Evolutionary conservation across 2,329 filamentous ascomycete species (phyloP).

Genomic region (Colletotrichum lentis): DNA sequence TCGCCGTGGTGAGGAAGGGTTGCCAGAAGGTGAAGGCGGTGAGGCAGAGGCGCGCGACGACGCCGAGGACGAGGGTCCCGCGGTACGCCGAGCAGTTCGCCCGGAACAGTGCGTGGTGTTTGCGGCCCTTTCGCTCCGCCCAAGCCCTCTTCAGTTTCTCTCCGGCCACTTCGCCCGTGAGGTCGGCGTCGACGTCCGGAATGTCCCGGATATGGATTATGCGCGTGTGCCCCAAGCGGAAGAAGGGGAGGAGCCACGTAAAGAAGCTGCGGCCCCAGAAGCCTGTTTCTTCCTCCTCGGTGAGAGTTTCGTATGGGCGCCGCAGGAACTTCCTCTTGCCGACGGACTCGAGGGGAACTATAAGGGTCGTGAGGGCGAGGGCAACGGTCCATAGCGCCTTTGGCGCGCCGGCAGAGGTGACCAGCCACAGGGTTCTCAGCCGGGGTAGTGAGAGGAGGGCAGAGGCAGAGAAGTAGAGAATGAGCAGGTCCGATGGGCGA

Average conservation of each 20-base stretch:
- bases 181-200: conserved; percentile 39
- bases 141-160: not conserved
- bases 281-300: conserved; percentile 39
- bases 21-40: conserved; percentile 56
- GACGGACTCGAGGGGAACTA: conserved; percentile 39
- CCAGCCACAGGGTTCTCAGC: conserved; percentile 7
- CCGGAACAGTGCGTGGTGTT: conserved; percentile 5
- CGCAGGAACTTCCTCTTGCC: conserved; percentile 36
- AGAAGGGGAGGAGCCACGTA: conserved; percentile 39
- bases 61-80: conserved; percentile 44
- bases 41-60: conserved; percentile 50
- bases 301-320: conserved; percentile 18
- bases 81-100: conserved; percentile 39
- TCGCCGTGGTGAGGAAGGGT: conserved; percentile 53
- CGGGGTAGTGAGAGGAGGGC: not conserved
- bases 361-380: not conserved
- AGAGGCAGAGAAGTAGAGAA: conserved; percentile 17
- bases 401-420: not conserved
- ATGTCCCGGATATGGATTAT: conserved; percentile 40
- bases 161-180: conserved; percentile 11
- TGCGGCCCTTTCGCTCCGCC: conserved; percentile 8
- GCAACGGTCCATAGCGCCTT: conserved; percentile 12
- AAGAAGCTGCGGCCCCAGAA: conserved; percentile 41
- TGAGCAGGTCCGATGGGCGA: conserved; percentile 16
- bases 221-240: conserved; percentile 39